Conservation (phyloP, 2,329 filamentous ascomycete genomes). For the Nemania sp. region DNA sequence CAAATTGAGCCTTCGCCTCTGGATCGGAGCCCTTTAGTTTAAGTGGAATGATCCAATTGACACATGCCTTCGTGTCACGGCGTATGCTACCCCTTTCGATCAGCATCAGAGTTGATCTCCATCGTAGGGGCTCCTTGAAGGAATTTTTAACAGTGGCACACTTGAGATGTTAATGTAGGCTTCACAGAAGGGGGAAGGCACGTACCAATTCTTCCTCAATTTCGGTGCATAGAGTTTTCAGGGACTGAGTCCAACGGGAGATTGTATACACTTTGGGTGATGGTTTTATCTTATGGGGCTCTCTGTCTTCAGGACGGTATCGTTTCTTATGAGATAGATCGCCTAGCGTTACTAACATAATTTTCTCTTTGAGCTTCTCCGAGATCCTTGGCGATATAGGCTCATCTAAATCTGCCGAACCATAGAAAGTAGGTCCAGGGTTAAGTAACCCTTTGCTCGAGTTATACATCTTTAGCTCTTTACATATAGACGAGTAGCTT, state of each 20-base stretch:
- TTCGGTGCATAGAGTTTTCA: not conserved
- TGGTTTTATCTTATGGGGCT: not conserved
- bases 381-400: not conserved
- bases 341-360: not conserved
- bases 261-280: not conserved
- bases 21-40: not conserved
- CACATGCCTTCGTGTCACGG: not conserved
- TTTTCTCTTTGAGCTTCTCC: not conserved
- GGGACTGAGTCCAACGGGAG: not conserved
- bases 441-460: not conserved
- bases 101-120: slow-evolving; percentile 4
- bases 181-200: not conserved
- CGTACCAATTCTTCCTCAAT: slow-evolving; percentile 16
- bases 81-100: slow-evolving; percentile 11
- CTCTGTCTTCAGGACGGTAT: not conserved
- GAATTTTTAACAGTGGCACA: not conserved
- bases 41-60: slow-evolving; percentile 15
- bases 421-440: not conserved
- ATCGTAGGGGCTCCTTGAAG: slow-evolving; percentile 16
- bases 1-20: slow-evolving; percentile 3
- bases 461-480: slow-evolving; percentile 3
- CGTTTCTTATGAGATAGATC: not conserved
- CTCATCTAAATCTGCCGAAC: not conserved
- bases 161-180: not conserved
- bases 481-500: slow-evolving; percentile 2